Evolutionary conservation across 225 moss, liverwort and hornwort genomes (phyloP), one percentile per base, ranked within the genome.

Genomic region (Physcomitrellopsis africana): DNA sequence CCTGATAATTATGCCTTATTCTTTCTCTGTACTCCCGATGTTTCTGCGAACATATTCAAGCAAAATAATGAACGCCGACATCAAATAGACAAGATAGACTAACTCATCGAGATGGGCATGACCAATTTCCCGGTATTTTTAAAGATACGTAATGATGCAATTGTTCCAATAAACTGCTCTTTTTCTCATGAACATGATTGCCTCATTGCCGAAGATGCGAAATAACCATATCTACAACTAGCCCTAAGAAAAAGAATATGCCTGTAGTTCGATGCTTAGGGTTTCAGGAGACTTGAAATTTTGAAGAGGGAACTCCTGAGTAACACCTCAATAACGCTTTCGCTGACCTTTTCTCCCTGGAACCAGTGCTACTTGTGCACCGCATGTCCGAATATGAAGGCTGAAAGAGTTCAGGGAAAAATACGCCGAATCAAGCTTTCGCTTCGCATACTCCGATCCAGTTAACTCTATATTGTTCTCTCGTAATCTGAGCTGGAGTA

Each of bases 11-110:
- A 67, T 81, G 82, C 51, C 84, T 82, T 44, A 91, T 91, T 41
- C 89, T 84, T 72, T 91, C 91, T 45, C 91, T 84, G 37, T 91
- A 91, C 74, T 91, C 91, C 66, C 86, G 76, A 46, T 91, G 91
- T 65, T 86, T 91, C 91, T 91, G 87, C 56, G 59, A 22, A 20
- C 17, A 68, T 20, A 63, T 49, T 61, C 37, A 68, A 74, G 61
- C 49, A 80, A n/a, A 14, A 72, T 44, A 16, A 27, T 72, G 16
- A 70, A 71, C 19, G 55, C 17, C 18, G 5, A 56, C 55, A 56
- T 18, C 55, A 56, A 20, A 56, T 6, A 56, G 3, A 56, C 55
- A n/a, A 49, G n/a, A 56, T 8, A 5, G 19, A 18, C 20, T 20
- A 19, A 8, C 55, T 56, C 55, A n/a, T 56, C 19, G 9, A n/a